A percentile compares a stretch with the other conserved stretches of the same genome.
Evolutionary conservation across 2,329 filamentous ascomycete genomes (phyloP).

Genomic region (Hypoxylon sp.): DNA sequence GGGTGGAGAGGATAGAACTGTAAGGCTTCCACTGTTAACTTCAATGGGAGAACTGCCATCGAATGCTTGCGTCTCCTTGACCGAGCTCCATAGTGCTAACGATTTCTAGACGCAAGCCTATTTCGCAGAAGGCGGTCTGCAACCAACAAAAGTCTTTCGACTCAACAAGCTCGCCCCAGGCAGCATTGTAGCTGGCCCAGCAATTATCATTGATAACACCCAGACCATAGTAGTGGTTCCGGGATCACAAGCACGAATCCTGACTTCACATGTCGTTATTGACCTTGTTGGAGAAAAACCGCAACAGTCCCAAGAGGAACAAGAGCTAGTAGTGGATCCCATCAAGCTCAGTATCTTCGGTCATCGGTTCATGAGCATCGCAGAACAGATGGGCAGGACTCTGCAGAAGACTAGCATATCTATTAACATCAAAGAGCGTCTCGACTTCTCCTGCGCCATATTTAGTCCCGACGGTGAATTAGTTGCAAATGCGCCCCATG

Average conservation of each 20-base stretch:
- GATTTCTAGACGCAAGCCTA: conserved; percentile 37
- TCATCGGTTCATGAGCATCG: conserved; percentile 87
- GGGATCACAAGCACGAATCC: conserved; percentile 53
- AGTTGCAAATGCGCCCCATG: conserved; percentile 81
- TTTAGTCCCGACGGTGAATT: conserved; percentile 81
- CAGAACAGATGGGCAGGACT: conserved; percentile 85
- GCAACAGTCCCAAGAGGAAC: conserved; percentile 72
- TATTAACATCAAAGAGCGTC: conserved; percentile 84
- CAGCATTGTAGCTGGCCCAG: conserved; percentile 41
- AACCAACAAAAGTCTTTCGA: conserved; percentile 44
- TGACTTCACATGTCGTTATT: conserved; percentile 57
- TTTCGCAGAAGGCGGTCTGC: conserved; percentile 44
- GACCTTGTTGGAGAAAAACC: conserved; percentile 63
- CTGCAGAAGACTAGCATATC: conserved; percentile 85
- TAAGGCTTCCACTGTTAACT: conserved; percentile 11
- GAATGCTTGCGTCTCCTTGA: neutral
- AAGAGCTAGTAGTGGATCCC: conserved; percentile 72
- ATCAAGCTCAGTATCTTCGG: conserved; percentile 84
- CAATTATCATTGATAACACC: conserved; percentile 49
- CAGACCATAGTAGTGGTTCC: conserved; percentile 58
- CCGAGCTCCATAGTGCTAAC: conserved; percentile 11
- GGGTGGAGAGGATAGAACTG: conserved; percentile 36
- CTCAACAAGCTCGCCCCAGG: conserved; percentile 40
- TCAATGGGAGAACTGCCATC: neutral
- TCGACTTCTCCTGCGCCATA: conserved; percentile 86